Percentiles rank a stretch among this genome's conserved stretches.
Evolutionary conservation across 1,284 basidiomycete species (phyloP).

Genomic region (Puccinia horiana): DNA sequence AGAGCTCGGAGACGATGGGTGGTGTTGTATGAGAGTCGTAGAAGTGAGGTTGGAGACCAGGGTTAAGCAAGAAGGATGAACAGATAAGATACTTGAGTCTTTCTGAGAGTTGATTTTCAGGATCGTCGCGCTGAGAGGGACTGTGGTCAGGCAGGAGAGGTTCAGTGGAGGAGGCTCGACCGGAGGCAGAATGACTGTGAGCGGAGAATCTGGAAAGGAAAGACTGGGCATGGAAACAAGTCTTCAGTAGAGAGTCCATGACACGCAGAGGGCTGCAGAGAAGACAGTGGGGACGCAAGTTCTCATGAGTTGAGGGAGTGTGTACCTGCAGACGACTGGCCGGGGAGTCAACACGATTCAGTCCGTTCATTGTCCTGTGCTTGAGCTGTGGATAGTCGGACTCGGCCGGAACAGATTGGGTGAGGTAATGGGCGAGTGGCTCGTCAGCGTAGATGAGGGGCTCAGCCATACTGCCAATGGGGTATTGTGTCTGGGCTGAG

Average conservation of each 20-base stretch:
- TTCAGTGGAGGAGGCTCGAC: background rate
- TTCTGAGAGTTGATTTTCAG: slow-evolving; percentile 24
- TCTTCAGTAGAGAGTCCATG: background rate
- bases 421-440: slow-evolving; percentile 21
- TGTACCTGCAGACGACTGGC: background rate
- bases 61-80: slow-evolving; percentile 46
- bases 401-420: slow-evolving; percentile 20
- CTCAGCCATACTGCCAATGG: slow-evolving; percentile 44
- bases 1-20: background rate
- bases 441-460: slow-evolving; percentile 14
- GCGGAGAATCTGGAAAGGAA: background rate
- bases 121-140: background rate
- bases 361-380: too few species aligned
- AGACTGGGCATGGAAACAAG: background rate
- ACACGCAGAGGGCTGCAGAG: background rate
- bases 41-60: background rate
- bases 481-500: too few species aligned
- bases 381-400: background rate
- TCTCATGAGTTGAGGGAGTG: background rate
- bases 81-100: slow-evolving; percentile 45
- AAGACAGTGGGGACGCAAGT: background rate
- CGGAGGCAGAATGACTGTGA: too few species aligned
- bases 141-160: background rate
- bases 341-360: too few species aligned
- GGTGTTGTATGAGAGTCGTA: slow-evolving; percentile 22